Evolutionary conservation across 169 alveolate species (phyloP).

Genomic region (Perkinsus marinus): DNA sequence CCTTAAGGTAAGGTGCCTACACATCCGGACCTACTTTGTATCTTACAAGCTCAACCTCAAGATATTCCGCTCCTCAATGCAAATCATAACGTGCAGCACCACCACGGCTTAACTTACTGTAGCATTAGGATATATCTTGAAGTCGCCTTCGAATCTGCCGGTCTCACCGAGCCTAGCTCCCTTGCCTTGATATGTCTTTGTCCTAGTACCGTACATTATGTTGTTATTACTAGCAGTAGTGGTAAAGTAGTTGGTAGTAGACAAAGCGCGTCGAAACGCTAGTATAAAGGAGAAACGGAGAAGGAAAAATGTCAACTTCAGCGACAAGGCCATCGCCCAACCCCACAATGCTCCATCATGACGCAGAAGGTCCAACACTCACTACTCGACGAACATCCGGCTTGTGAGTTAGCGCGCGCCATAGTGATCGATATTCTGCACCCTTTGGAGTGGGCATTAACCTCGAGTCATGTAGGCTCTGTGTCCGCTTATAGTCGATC

Average conservation of each 20-base stretch:
- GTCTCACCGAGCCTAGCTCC: not conserved
- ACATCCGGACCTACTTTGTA: not conserved
- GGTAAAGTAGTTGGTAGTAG: not conserved
- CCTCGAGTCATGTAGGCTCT: too few species aligned
- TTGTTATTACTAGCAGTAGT: too few species aligned
- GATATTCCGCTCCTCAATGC: not conserved
- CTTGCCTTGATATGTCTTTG: not conserved
- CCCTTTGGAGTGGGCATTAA: too few species aligned
- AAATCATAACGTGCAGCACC: too few species aligned
- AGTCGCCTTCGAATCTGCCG: not conserved
- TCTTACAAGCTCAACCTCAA: not conserved
- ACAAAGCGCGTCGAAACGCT: not conserved
- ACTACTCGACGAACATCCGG: too few species aligned
- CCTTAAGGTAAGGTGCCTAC: conserved; percentile 1
- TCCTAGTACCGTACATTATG: not conserved
- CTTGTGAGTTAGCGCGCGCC: not conserved
- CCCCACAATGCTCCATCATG: too few species aligned
- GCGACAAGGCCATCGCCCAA: too few species aligned
- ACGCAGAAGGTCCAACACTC: too few species aligned
- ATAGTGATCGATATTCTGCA: not conserved
- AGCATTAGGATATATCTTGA: not conserved
- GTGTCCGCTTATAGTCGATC: too few species aligned
- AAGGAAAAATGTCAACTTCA: not conserved
- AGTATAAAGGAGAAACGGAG: not conserved
- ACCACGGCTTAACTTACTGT: not conserved